These are phyloP conservation scores for Erigeron philadelphicus DNA, from an alignment of 140 eudicot species.

Conservation along the genomic window DNA sequence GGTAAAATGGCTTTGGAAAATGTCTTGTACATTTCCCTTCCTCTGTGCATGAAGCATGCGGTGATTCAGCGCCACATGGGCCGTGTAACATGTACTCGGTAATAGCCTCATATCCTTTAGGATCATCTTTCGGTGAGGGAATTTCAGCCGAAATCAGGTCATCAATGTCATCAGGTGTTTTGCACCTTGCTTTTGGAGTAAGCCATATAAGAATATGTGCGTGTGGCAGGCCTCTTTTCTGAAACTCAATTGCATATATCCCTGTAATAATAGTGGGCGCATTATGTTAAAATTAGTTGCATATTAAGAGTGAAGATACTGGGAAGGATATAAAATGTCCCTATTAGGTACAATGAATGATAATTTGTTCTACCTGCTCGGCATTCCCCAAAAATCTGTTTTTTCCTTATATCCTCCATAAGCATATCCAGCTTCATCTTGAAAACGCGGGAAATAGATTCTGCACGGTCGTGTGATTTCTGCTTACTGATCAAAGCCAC, in stretches of 20 bases:
- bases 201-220: background rate
- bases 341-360: no score
- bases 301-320: no score
- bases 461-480: background rate
- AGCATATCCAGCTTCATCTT: background rate
- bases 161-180: background rate
- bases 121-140: no score
- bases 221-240: background rate
- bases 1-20: no score
- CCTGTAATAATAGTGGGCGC: background rate
- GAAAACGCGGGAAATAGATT: no score
- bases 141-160: background rate
- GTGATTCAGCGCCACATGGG: background rate
- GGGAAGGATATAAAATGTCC: no score
- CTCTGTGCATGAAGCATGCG: background rate
- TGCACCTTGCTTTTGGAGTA: background rate
- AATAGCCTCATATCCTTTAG: background rate
- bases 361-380: background rate
- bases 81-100: background rate
- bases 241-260: background rate
- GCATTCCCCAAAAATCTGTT: background rate
- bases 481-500: background rate
- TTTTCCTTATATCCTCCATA: background rate
- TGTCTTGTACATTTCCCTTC: background rate
- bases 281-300: no score